These are phyloP conservation scores for Lagenaria siceraria DNA, from an alignment of 306 rosid species.

Conservation along the genomic window DNA sequence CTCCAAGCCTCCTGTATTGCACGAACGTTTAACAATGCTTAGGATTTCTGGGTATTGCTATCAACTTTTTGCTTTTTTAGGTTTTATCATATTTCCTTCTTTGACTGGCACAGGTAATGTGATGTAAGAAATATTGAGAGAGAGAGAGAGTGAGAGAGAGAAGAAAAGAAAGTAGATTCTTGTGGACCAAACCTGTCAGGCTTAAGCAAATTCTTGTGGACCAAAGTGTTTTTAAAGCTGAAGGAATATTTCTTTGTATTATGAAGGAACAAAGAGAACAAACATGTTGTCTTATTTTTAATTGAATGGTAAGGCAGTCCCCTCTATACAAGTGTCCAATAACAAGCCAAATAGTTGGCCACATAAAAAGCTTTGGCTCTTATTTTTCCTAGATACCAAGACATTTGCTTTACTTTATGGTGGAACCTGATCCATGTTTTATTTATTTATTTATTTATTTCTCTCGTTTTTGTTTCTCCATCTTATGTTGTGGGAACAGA, in stretches of 20 bases:
- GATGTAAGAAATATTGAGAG: not conserved
- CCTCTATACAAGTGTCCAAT: conserved; percentile 10
- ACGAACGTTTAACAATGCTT: conserved; percentile 9
- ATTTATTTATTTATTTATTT: not conserved
- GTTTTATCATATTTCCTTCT: not conserved
- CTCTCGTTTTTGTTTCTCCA: not conserved
- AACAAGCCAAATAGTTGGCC: conserved; percentile 3
- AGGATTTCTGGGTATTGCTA: not conserved
- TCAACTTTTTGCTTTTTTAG: not conserved
- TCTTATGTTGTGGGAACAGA: conserved; percentile 1
- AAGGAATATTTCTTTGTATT: not conserved
- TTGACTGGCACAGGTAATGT: not conserved
- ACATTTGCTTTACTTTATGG: conserved; percentile 10
- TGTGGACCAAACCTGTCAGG: conserved; percentile 11
- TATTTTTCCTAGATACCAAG: conserved; percentile 6
- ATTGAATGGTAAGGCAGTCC: conserved; percentile 1
- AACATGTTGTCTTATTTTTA: conserved; percentile 8
- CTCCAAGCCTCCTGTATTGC: conserved; percentile 68
- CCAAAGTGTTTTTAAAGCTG: conserved; percentile 2
- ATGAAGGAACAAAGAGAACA: conserved; percentile 11
- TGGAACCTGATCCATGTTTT: conserved; percentile 9
- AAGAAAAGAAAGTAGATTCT: conserved; percentile 2
- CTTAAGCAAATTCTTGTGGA: conserved; percentile 10
- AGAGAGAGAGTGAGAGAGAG: not conserved
- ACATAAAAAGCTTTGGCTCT: conserved; percentile 1